A percentile compares a stretch with the other conserved stretches of the same genome.
Conservation (phyloP, 2,329 filamentous ascomycete genomes). For the Didymosphaeria variabile region DNA sequence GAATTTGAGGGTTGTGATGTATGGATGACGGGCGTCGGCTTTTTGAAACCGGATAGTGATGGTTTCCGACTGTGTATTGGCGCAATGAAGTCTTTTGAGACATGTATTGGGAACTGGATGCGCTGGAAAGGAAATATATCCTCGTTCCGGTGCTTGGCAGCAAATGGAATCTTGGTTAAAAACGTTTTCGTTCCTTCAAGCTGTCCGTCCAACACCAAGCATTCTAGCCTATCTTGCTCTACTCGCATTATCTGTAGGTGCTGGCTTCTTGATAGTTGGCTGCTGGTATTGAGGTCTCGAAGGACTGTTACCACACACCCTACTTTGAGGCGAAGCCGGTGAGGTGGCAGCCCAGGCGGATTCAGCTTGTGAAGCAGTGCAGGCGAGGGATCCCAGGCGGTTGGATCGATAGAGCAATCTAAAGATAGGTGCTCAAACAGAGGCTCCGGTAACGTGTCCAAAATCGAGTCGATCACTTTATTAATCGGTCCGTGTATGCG, state of each 20-base stretch:
- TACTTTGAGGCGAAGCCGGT: slow-evolving; percentile 46
- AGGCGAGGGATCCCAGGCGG: slow-evolving; percentile 36
- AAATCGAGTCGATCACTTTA: slow-evolving; percentile 32
- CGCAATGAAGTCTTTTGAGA: slow-evolving; percentile 30
- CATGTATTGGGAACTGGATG: slow-evolving; percentile 45
- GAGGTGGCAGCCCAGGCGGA: slow-evolving; percentile 42
- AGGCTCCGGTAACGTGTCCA: slow-evolving; percentile 38
- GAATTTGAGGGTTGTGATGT: slow-evolving; percentile 12
- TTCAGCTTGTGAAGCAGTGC: slow-evolving; percentile 44
- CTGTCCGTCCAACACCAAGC: slow-evolving; percentile 44
- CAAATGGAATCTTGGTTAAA: slow-evolving; percentile 39
- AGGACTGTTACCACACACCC: slow-evolving; percentile 43
- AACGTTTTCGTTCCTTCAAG: slow-evolving; percentile 44
- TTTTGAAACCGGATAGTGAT: slow-evolving; percentile 31
- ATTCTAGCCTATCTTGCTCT: slow-evolving; percentile 42
- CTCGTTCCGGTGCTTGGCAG: slow-evolving; percentile 41
- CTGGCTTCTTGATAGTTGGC: slow-evolving; percentile 43
- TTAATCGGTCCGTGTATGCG: slow-evolving; percentile 45
- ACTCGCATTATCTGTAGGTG: slow-evolving; percentile 41
- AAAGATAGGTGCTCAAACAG: slow-evolving; percentile 45
- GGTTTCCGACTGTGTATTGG: slow-evolving; percentile 15
- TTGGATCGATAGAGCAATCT: slow-evolving; percentile 31
- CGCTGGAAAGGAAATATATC: slow-evolving; percentile 36
- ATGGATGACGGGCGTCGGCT: slow-evolving; percentile 28
- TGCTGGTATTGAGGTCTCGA: slow-evolving; percentile 38